These are phyloP conservation scores for Vickermania ingenoplastis DNA, from an alignment of 208 protist species.

Conservation along the genomic window DNA sequence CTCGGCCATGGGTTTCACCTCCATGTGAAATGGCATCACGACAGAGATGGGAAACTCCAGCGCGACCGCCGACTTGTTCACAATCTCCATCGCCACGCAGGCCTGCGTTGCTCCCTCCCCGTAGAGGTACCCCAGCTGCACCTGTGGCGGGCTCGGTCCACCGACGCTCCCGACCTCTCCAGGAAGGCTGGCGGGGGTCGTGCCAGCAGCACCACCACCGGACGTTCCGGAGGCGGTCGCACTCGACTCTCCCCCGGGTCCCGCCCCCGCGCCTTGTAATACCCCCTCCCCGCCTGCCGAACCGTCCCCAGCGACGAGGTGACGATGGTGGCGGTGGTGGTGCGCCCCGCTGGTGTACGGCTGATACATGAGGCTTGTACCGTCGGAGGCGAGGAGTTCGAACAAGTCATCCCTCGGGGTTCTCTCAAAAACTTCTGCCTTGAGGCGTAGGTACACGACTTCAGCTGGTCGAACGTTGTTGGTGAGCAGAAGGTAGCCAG, in stretches of 20 bases:
- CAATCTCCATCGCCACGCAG: conserved; percentile 66
- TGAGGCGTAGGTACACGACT: conserved; percentile 65
- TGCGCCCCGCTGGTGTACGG: background rate
- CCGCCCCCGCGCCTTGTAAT: background rate
- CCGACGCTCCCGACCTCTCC: background rate
- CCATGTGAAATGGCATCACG: conserved; percentile 66
- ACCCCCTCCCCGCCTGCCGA: background rate
- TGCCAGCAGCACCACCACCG: conserved; percentile 14
- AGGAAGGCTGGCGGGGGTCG: conserved; percentile 24
- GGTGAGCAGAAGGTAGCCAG: conserved; percentile 60
- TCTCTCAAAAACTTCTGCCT: conserved; percentile 63
- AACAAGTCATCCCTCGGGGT: conserved; percentile 65
- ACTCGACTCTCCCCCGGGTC: background rate
- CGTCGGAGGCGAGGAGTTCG: conserved; percentile 57
- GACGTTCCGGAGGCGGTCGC: background rate
- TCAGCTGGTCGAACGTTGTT: conserved; percentile 49
- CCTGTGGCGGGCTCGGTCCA: background rate
- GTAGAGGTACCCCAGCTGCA: conserved; percentile 67
- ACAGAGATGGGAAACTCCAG: conserved; percentile 84
- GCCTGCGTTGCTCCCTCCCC: conserved; percentile 40
- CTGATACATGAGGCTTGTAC: conserved; percentile 22
- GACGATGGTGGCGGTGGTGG: background rate
- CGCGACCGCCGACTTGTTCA: conserved; percentile 53
- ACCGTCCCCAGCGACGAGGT: background rate
- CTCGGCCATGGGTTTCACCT: conserved; percentile 44